Evolutionary conservation across 2,329 filamentous ascomycete species (phyloP), one percentile per base, ranked within the genome.

Genomic region (Aspergillus vadensis): DNA sequence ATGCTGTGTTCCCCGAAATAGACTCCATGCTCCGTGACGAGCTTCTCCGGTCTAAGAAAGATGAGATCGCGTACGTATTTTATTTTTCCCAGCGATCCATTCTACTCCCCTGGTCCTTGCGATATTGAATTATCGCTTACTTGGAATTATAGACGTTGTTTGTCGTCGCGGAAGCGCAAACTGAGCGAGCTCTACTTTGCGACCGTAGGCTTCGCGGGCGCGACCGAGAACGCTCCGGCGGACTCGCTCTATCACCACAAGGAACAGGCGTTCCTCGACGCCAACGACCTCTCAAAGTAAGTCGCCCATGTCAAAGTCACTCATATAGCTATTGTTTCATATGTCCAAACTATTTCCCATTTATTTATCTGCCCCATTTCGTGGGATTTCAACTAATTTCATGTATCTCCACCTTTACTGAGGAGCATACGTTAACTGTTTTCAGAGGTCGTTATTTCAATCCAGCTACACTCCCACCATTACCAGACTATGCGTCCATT

Each of bases 121-220:
- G 60, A 62, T 67, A 63, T 64, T 53, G 60, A 66, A 65, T 67
- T 70, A 65, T 74, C 67, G 73, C 76, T 78, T 65, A 78, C 68
- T 69, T 68, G 61, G 62, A 70, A 67, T 77, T 75, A 67, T 70
- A 82, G 80, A 76, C 76, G 74, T 73, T 81, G 80, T 85, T 86
- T 90, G 83, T 85, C 84, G 79, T 91, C 90, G 84, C 90, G 91
- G 79, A 95, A 96, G 86, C 88, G 91, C 79, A 96, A 96, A 84
- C 85, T 97, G 76, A 89, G 89, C 77, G 90, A 95, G 81, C 85
- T 97, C 71, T 96, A 90, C 82, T 86, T 91, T 84, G 88, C 91
- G 82, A 90, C 89, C 77, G 86, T 88, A 75, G 77, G 82, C 66
- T 75, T 80, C 68, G 70, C 74, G 67, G 72, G 71, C 70, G 78